Evolutionary conservation across 2,329 filamentous ascomycete genomes (phyloP), one percentile per base, ranked within the genome.

Genomic region (Colletotrichum higginsianum): DNA sequence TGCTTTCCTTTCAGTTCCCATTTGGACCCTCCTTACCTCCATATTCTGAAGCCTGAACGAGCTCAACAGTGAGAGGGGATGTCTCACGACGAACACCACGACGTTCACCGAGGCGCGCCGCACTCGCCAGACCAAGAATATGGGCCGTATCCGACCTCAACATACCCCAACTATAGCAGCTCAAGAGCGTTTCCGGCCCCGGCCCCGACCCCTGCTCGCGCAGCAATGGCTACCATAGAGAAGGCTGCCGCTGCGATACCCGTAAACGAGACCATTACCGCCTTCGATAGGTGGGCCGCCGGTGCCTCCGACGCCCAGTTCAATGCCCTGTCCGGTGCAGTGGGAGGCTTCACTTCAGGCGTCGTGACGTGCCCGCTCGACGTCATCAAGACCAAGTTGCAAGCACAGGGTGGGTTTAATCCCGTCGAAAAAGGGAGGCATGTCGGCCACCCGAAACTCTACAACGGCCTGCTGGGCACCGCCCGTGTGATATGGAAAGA

Each of bases 301-400:
- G 77, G 79, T 49, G 89, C 89, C 61, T 89, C 89, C 44, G 87
- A 91, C 73, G 86, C 88, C 23, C 88, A 90, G 74, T 91, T 98
- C 81, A 94, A 97, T 81, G 94, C 94, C 74, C 86, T 98, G 67
- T 92, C 94, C 53, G 96, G 96, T 67, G 96, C 95, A 60, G 87
- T 94, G 69, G 96, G 95, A 61, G 96, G 96, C 61, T 94, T 98
- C 78, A 95, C 94, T 26, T 98, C 95, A 9, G 96, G 96, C 61
- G 90, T 99, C 67, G 94, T 98, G 75, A 98, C 96, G 64, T 99
- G 96, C 81, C 96, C 96, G 52, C 91, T 99, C 76, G 96, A 99
- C 86, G 96, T 99, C 74, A 98, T 99, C 83, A 99, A 99, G 86
- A 99, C 96, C 55, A 98, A 98, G 83, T 84, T 99, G 72, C 96